Evolutionary conservation across 2,329 filamentous ascomycete species (phyloP), one percentile per base, ranked within the genome.

Genomic region (Penicillium hesseltinei): DNA sequence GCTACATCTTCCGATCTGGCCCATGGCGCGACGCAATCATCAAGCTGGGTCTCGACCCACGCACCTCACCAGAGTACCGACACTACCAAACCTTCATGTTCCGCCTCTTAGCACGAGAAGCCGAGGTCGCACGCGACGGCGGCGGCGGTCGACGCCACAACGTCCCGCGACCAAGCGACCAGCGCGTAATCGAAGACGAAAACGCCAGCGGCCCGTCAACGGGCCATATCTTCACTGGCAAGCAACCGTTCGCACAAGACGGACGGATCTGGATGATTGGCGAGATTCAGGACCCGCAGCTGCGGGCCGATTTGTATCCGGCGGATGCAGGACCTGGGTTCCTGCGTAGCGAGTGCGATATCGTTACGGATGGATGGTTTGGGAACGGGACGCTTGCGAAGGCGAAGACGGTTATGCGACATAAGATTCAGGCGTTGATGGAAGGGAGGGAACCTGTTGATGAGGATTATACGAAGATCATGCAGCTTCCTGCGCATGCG

Each of bases 231-330:
- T 97, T 97, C 73, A 91, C 95, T 60, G 93, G 93, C 46, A 80
- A 86, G 58, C 83, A 71, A 0, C 75, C 82, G 2, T 85, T 93
- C 54, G 85, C 85, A 17, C 83, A 84, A 1, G 92, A 96, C 68
- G 92, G 92, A 39, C 94, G 94, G 68, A 88, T 94, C 49, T 99
- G 92, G 89, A 94, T 97, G 78, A 84, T 95, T 27, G 96, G 92
- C 76, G 94, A 99, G 72, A 88, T 97, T 54, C 88, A 85, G 0
- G 93, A 97, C 67, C 90, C 91, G 0, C 70, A 92, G 1, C 79
- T 97, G 1, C 79, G 0, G 73, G 79, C 11, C 77, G 47, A 97
- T 3, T 80, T 96, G 39, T 82, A 86, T 21, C 83, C 84, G 0
- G 80, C 86, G 0, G 80, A 85, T 5, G 69, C 81, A 2, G 71